These are phyloP conservation scores for Neurospora sp. DNA, from an alignment of 495 filamentous ascomycete genomes.

Conservation along the genomic window DNA sequence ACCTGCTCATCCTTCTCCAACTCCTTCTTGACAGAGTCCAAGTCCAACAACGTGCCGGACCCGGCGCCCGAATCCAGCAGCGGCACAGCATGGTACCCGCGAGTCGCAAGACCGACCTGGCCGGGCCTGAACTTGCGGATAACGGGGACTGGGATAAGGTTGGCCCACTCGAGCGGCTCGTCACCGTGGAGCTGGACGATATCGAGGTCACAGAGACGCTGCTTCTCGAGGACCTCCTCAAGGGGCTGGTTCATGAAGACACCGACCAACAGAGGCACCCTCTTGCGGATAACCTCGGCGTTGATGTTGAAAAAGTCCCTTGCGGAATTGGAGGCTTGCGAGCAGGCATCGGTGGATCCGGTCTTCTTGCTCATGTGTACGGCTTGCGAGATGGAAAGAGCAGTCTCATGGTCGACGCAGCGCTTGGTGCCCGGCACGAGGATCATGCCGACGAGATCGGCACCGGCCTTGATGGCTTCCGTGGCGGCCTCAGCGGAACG, in stretches of 20 bases:
- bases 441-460: constrained; percentile 89
- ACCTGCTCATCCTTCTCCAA: constrained; percentile 51
- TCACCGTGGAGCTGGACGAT: constrained; percentile 85
- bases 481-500: constrained; percentile 70
- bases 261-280: constrained; percentile 72
- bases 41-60: constrained; percentile 66
- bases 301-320: constrained; percentile 37
- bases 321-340: constrained; percentile 15
- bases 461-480: constrained; percentile 75
- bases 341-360: constrained; percentile 10
- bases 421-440: constrained; percentile 72
- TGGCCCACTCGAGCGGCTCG: constrained; percentile 88
- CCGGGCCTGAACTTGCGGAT: constrained; percentile 70
- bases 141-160: constrained; percentile 78
- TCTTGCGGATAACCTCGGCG: constrained; percentile 22
- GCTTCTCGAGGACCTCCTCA: constrained; percentile 64
- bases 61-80: constrained; percentile 80
- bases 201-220: constrained; percentile 70
- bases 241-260: constrained; percentile 91
- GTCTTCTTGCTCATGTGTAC: constrained; percentile 42
- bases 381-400: constrained; percentile 66
- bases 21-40: constrained; percentile 48
- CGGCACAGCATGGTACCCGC: constrained; percentile 75
- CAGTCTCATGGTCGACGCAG: constrained; percentile 64
- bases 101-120: constrained; percentile 56